Evolutionary conservation across 1,284 basidiomycete species (phyloP).

Genomic region (Ceratobasidium sp.): DNA sequence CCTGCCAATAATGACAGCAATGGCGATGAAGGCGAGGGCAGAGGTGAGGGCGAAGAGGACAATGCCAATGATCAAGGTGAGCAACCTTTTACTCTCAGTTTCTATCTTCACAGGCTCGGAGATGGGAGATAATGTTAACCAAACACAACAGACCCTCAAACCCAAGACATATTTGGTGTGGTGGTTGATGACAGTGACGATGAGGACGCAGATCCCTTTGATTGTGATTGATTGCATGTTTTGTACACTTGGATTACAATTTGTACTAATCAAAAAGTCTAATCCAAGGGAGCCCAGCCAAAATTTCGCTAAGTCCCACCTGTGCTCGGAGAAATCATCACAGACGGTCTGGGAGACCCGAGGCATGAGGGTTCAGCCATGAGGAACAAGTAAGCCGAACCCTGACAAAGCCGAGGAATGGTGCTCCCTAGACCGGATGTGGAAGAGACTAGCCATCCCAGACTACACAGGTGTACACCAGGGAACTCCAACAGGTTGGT

Average conservation of each 20-base stretch:
- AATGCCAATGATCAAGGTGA: neutral
- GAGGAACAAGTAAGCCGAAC: too few species aligned
- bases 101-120: too few species aligned
- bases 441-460: too few species aligned
- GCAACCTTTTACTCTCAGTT: neutral
- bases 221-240: constrained; percentile 10
- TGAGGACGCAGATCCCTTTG: constrained; percentile 4
- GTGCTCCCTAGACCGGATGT: too few species aligned
- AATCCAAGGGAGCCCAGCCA: neutral
- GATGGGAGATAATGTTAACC: neutral
- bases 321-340: constrained; percentile 13
- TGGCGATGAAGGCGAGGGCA: too few species aligned
- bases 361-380: constrained; percentile 27
- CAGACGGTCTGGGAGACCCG: constrained; percentile 27
- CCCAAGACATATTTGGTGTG: neutral
- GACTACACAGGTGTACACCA: too few species aligned
- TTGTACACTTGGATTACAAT: constrained; percentile 25
- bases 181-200: constrained; percentile 2
- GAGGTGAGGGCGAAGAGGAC: neutral
- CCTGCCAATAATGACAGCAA: neutral
- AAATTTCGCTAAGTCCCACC: constrained; percentile 33
- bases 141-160: neutral
- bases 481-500: neutral
- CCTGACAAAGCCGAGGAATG: too few species aligned
- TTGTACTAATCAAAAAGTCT: constrained; percentile 22